Base-by-base conservation (phyloP, 2,329 filamentous ascomycete species). In the Orbilia javanica region DNA sequence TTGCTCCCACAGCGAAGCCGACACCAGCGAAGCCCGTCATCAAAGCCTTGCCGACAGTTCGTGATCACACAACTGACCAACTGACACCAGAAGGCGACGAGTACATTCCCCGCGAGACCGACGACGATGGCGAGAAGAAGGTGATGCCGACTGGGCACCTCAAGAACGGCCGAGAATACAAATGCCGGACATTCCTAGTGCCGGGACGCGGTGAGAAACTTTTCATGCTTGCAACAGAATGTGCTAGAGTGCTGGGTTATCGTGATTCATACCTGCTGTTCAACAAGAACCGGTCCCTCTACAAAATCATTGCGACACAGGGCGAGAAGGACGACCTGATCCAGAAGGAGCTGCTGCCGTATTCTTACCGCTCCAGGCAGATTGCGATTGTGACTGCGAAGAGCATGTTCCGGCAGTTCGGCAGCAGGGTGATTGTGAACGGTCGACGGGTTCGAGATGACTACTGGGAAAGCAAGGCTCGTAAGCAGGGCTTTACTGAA, bases 391-490 rank as follows among this genome's bases (percentile, higher is more conserved):
- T 99, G 50, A 98, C 96, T 0, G 96, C 96, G 31, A 90, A 93
- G 80, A 98, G 95, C 81, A 99, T 99, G 96, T 99, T 98, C 85
- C 91, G 96, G 50, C 96, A 99, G 84, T 99, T 99, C 84, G 96
- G 96, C 60, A 97, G 94, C 84, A 89, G 96, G 79, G 92, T 99
- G 65, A 96, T 99, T 80, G 90, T 92, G 39, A 93, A 94, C 82
- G 96, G 96, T 36, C 89, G 95, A 79, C 88, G 96, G 73, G 96
- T 99, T 48, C 91, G 96, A 62, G 96, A 99, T 85, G 96, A 99
- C 84, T 99, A 99, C 85, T 99, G 96, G 96, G 96, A 98, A 84
- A 93, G 91, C 83, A 98, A 98, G 85, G 96, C 96, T 6, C 89
- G 92, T 57, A 99, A 98, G 85, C 96, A 99, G 85, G 96, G 96